Base-by-base conservation (phyloP, 1,284 basidiomycete species). In the Phylloboletellus chloephorus region DNA sequence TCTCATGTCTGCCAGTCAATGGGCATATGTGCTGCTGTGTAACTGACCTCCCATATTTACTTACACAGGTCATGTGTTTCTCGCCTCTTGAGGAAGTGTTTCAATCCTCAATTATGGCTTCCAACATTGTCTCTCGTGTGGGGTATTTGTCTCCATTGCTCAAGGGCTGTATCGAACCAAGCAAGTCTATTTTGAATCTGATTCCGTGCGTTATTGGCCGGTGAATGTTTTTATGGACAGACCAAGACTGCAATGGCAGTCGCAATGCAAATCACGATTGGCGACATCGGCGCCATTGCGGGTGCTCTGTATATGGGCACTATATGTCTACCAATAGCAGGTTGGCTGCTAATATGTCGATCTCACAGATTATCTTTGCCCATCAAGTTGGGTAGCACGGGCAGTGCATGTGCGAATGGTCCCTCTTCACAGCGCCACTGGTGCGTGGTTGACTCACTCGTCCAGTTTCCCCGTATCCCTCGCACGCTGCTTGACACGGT, bases 221-320 rank as follows among this genome's bases (percentile, higher is more conserved):
- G 74, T n/a, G 79, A 83, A 61, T 84, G 84, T 49, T 75, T 83
- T n/a, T 76, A 75, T 7, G 76, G 75, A 3, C 81, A 83, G 52
- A 84, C 80, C 1, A 82, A 83, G 54, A 72, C 81, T 5, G 82
- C 80, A 1, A 70, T 78, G 1, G 76, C 74, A 0, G 68, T 79
- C 3, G 81, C 78, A 2, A 73, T 81, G 71, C 79, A 82, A 56
- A 82, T 86, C 44, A 73, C 72, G 11, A 72, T 83, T 9, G 80
- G 80, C 6, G 78, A 84, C 52, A 62, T 77, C 31, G 82, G 79
- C 5, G 76, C 79, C 15, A 75, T 84, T 43, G 68, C 73, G 75
- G 73, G 22, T 72, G 71, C 37, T 67, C 74, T 50, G 66, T 81
- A 37, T 79, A 76, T 52, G 58, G 74, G 20, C 74, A 76, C 3